These are phyloP conservation scores for Candida koratica DNA, from an alignment of 805 yeast species.

Conservation along the genomic window DNA sequence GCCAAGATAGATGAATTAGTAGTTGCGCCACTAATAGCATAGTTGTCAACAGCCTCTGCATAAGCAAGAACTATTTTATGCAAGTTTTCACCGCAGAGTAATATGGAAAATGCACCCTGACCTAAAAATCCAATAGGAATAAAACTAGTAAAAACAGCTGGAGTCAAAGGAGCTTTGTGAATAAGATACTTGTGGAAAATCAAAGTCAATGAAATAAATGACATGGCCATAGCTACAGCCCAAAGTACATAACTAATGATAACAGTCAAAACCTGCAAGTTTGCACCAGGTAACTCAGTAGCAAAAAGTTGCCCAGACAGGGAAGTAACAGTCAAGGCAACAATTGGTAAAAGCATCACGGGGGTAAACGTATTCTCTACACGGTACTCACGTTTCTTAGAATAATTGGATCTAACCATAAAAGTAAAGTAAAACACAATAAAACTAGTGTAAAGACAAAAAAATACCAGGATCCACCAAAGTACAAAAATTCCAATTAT, in stretches of 20 bases:
- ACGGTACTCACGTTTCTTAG: conserved; percentile 11
- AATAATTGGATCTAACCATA: conserved; percentile 31
- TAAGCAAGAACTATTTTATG: conserved; percentile 16
- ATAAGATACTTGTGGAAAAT: conserved; percentile 58
- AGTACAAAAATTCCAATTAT: conserved; percentile 45
- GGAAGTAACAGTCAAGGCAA: conserved; percentile 71
- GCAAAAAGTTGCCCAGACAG: conserved; percentile 63
- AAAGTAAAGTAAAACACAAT: conserved; percentile 51
- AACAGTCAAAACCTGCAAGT: conserved; percentile 49
- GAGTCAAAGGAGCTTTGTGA: conserved; percentile 55
- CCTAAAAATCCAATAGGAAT: conserved; percentile 83
- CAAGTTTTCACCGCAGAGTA: conserved; percentile 49
- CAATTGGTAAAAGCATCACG: conserved; percentile 67
- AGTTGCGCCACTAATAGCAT: conserved; percentile 10
- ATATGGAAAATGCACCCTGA: conserved; percentile 72
- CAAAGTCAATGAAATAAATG: conserved; percentile 52
- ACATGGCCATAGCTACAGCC: conserved; percentile 64
- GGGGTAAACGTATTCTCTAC: conserved; percentile 43
- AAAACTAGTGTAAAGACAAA: conserved; percentile 60
- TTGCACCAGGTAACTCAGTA: conserved; percentile 36
- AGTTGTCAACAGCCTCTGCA: conserved; percentile 1
- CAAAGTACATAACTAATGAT: conserved; percentile 56
- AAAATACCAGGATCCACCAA: conserved; percentile 67
- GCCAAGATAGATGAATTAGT: conserved; percentile 8
- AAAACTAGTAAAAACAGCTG: conserved; percentile 59